Conservation (phyloP, 2,329 filamentous ascomycete genomes). For the Xylaria digitata region DNA sequence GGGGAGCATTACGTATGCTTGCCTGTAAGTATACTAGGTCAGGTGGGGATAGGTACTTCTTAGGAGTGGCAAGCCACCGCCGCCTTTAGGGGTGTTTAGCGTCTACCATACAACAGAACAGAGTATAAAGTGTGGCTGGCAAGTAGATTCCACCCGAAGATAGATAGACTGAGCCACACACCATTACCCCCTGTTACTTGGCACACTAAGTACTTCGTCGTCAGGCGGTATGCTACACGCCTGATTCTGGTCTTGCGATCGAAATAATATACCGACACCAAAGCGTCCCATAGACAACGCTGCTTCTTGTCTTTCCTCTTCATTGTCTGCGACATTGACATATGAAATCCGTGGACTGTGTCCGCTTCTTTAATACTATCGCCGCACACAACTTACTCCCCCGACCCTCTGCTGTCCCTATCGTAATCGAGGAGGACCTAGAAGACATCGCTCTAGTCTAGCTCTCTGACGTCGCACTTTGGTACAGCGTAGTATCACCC, state of each 20-base stretch:
- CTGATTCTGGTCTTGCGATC: conserved; percentile 39
- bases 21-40: not conserved
- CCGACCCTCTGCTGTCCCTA: not conserved
- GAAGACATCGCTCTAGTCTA: not conserved
- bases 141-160: not conserved
- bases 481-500: conserved; percentile 2
- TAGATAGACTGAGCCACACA: conserved; percentile 3
- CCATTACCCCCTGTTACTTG: conserved; percentile 11
- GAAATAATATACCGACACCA: conserved; percentile 32
- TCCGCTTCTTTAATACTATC: conserved; percentile 34
- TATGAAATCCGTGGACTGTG: conserved; percentile 34
- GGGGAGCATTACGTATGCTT: conserved; percentile 23
- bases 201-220: conserved; percentile 19
- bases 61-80: conserved; percentile 20
- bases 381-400: conserved; percentile 15
- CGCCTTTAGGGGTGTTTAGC: not conserved
- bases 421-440: conserved; percentile 8
- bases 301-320: conserved; percentile 26
- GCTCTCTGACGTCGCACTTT: conserved; percentile 20
- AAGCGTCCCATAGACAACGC: conserved; percentile 30
- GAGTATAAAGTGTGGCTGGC: conserved; percentile 31
- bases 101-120: too few species aligned
- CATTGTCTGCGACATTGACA: conserved; percentile 26
- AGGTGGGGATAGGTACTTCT: too few species aligned
- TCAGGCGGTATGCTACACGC: conserved; percentile 35